Conservation (phyloP, 225 moss, liverwort and hornwort species). For the Thuidium tamariscinum region DNA sequence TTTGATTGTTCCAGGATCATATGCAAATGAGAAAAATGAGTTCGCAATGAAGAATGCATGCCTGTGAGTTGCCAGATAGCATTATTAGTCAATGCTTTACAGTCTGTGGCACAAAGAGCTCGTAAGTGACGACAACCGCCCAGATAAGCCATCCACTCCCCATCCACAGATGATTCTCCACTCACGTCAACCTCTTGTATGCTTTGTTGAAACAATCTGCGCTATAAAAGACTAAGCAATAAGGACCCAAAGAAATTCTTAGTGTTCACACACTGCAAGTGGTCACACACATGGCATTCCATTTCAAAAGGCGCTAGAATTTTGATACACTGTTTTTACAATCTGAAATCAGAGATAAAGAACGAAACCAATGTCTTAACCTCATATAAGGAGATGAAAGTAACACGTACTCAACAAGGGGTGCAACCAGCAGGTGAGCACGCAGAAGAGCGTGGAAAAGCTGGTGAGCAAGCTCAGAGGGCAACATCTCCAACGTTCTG, state of each 20-base stretch:
- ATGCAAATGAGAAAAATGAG: not conserved
- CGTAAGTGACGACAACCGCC: constrained; percentile 37
- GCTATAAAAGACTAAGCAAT: not conserved
- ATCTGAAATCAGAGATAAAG: not conserved
- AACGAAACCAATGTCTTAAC: not conserved
- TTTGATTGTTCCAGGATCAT: not conserved
- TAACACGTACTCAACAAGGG: constrained; percentile 37
- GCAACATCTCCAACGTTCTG: constrained; percentile 39
- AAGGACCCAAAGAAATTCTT: not conserved
- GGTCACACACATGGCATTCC: not conserved
- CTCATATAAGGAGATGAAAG: not conserved
- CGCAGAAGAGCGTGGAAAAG: constrained; percentile 38
- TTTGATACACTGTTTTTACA: not conserved
- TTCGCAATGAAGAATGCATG: not conserved
- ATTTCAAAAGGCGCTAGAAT: not conserved
- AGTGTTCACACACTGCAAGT: not conserved
- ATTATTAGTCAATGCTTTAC: constrained; percentile 34
- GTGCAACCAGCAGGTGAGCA: constrained; percentile 27
- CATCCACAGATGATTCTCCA: constrained; percentile 31
- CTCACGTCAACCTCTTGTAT: constrained; percentile 38
- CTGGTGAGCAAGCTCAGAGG: constrained; percentile 28
- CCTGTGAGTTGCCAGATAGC: constrained; percentile 50
- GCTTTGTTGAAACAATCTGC: constrained; percentile 38
- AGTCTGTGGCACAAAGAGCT: constrained; percentile 26
- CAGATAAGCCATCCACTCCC: constrained; percentile 57